Conservation (phyloP, 1,139 yeast genomes). For the Pichia sp. region DNA sequence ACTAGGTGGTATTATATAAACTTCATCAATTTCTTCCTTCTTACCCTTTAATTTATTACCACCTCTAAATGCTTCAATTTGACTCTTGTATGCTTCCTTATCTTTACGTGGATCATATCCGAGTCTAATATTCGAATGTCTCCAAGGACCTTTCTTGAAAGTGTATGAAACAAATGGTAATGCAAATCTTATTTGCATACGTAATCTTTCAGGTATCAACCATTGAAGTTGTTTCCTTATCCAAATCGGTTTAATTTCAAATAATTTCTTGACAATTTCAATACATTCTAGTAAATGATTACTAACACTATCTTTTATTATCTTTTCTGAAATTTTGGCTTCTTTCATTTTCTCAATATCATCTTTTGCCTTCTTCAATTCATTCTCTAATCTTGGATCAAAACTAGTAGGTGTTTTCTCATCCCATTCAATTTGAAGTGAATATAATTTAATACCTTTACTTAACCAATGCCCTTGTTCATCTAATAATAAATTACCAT, state of each 20-base stretch:
- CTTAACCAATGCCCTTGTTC: constrained; percentile 50
- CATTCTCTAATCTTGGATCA: constrained; percentile 34
- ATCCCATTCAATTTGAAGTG: constrained; percentile 39
- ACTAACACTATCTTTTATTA: constrained; percentile 22
- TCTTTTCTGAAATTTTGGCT: constrained; percentile 15
- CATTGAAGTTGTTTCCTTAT: constrained; percentile 66
- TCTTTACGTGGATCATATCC: constrained; percentile 72
- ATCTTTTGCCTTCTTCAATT: constrained; percentile 29
- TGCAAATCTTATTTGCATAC: constrained; percentile 58
- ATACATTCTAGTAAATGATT: constrained; percentile 40
- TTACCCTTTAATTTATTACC: constrained; percentile 30
- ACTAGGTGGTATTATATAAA: constrained; percentile 25
- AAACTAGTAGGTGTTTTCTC: constrained; percentile 43
- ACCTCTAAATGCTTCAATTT: constrained; percentile 72
- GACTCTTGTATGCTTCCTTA: constrained; percentile 45
- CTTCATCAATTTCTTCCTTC: constrained; percentile 29
- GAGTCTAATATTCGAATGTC: constrained; percentile 73
- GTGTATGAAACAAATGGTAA: constrained; percentile 78
- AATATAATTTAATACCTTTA: constrained; percentile 38
- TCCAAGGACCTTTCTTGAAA: constrained; percentile 89
- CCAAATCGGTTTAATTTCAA: constrained; percentile 78
- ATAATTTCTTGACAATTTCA: constrained; percentile 44
- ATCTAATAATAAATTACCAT: constrained; percentile 31
- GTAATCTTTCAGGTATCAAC: constrained; percentile 45
- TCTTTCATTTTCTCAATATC: constrained; percentile 26